Percentiles rank a stretch among this genome's conserved stretches.
These are phyloP conservation scores for Aureobasidium mangrovei DNA, from an alignment of 2,329 filamentous ascomycete species.

Conservation along the genomic window DNA sequence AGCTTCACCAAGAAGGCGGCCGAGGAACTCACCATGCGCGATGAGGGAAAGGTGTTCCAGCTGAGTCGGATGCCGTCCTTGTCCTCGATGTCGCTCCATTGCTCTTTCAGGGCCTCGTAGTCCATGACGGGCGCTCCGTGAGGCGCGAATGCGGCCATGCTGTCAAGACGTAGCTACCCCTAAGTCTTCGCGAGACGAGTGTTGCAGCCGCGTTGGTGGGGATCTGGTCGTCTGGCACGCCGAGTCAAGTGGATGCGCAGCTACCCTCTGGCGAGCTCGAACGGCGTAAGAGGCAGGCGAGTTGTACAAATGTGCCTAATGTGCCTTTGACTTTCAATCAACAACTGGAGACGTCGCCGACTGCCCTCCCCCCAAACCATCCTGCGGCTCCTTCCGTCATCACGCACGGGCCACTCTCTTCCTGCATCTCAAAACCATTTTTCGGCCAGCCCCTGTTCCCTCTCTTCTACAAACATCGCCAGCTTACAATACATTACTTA, in stretches of 20 bases:
- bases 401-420: neutral
- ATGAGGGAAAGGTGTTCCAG: constrained; percentile 98
- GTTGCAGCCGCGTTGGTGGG: constrained; percentile 1
- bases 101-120: constrained; percentile 86
- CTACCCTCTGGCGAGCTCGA: neutral
- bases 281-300: neutral
- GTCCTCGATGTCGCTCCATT: constrained; percentile 95
- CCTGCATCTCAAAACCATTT: constrained; percentile 19
- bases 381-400: constrained; percentile 12
- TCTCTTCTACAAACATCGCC: constrained; percentile 42
- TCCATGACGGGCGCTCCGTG: constrained; percentile 54
- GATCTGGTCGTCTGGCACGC: neutral
- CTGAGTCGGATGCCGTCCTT: constrained; percentile 90
- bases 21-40: constrained; percentile 57
- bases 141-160: constrained; percentile 16
- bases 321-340: neutral
- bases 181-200: neutral
- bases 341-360: constrained; percentile 19
- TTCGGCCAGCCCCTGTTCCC: constrained; percentile 26
- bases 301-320: neutral
- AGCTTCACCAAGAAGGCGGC: neutral
- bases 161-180: constrained; percentile 7
- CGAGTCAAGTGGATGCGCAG: constrained; percentile 10
- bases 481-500: constrained; percentile 52
- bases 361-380: constrained; percentile 5